phyloP scores from a whole-genome alignment of 108 stramenopile genomes.

The Schizochytrium sp. region DNA sequence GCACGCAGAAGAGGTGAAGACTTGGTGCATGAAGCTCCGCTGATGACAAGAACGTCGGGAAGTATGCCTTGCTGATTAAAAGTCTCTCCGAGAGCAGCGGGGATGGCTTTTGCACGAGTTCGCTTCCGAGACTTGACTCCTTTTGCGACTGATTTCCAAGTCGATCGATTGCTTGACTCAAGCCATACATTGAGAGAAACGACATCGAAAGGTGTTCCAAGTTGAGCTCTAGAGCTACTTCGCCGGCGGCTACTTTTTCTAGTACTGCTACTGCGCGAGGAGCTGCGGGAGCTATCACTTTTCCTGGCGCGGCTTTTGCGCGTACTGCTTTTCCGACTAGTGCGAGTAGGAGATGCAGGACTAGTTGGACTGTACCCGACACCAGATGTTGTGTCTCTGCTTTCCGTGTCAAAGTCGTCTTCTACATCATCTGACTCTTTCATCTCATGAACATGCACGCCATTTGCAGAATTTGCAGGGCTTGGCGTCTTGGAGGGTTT shows the following conservation, averaged over 20 bases:
- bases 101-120: not conserved
- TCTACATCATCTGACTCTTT: too few species aligned
- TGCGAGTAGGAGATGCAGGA: not conserved
- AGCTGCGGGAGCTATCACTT: too few species aligned
- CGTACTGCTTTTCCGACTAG: not conserved
- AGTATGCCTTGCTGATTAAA: not conserved
- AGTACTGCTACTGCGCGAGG: too few species aligned
- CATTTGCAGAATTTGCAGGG: too few species aligned
- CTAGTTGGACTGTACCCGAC: not conserved
- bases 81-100: not conserved
- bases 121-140: not conserved
- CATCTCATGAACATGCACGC: too few species aligned
- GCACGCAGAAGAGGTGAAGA: not conserved
- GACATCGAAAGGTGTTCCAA: not conserved
- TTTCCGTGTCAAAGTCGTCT: too few species aligned
- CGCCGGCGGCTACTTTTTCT: too few species aligned
- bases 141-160: not conserved
- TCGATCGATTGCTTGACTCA: not conserved
- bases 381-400: too few species aligned
- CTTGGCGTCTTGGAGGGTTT: too few species aligned
- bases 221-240: too few species aligned
- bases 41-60: conserved; percentile 2
- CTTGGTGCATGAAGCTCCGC: not conserved
- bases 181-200: conserved; percentile 11
- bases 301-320: not conserved